Evolutionary conservation across 495 filamentous ascomycete genomes (phyloP).

Genomic region (Penicillium goetzii): DNA sequence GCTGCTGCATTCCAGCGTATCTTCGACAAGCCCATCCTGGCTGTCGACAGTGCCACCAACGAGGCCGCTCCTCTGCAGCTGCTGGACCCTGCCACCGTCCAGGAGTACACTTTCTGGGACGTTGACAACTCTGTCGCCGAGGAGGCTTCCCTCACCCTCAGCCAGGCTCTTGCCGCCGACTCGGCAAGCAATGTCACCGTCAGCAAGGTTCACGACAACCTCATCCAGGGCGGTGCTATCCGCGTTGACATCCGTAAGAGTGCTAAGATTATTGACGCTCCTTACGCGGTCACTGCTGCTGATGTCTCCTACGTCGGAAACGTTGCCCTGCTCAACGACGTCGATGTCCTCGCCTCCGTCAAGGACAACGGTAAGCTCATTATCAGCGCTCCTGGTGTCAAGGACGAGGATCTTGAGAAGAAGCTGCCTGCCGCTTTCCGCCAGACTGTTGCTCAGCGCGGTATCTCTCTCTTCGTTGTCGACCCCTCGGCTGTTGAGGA

Average conservation of each 20-base stretch:
- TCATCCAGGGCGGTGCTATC: slow-evolving; percentile 80
- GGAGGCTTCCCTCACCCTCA: slow-evolving; percentile 66
- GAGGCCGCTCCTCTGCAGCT: slow-evolving; percentile 47
- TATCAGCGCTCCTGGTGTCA: slow-evolving; percentile 73
- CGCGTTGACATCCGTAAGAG: slow-evolving; percentile 86
- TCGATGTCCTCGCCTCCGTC: slow-evolving; percentile 70
- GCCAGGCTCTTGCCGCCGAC: slow-evolving; percentile 73
- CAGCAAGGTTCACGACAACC: slow-evolving; percentile 78
- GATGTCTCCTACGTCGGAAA: slow-evolving; percentile 80
- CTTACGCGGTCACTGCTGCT: slow-evolving; percentile 77
- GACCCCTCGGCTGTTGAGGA: slow-evolving; percentile 67
- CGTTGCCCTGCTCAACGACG: slow-evolving; percentile 73
- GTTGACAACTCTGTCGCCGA: slow-evolving; percentile 71
- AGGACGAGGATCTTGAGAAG: slow-evolving; percentile 89
- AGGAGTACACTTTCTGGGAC: slow-evolving; percentile 96
- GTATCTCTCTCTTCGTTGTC: slow-evolving; percentile 69
- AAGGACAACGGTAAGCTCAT: slow-evolving; percentile 75
- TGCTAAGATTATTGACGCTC: slow-evolving; percentile 77
- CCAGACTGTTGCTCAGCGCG: slow-evolving; percentile 68
- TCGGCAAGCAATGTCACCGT: slow-evolving; percentile 76
- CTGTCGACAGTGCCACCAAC: slow-evolving; percentile 39
- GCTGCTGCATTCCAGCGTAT: slow-evolving; percentile 67
- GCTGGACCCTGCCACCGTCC: slow-evolving; percentile 52
- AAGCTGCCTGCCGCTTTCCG: slow-evolving; percentile 70
- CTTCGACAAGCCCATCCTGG: slow-evolving; percentile 57